Evolutionary conservation across 176 grass and related monocot species (phyloP).

Genomic region (Tuctoria greenei): DNA sequence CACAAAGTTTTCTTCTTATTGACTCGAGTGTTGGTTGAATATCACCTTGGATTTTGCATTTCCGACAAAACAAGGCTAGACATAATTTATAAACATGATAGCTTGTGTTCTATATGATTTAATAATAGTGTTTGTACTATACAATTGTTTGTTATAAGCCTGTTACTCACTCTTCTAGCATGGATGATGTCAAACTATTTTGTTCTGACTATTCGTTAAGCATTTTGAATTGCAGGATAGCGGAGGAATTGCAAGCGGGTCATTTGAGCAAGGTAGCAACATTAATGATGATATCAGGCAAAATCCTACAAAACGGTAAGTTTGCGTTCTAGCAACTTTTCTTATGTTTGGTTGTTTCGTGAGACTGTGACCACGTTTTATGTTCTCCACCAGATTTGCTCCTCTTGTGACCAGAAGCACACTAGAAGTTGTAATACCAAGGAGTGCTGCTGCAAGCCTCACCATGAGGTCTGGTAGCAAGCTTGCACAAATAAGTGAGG

Average conservation of each 20-base stretch:
- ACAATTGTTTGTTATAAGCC: background rate
- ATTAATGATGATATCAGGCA: conserved; percentile 81
- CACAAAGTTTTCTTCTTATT: background rate
- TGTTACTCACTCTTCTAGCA: conserved; percentile 22
- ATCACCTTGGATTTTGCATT: conserved; percentile 16
- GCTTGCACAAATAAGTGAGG: conserved; percentile 96
- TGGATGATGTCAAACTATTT: background rate
- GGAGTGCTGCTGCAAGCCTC: conserved; percentile 72
- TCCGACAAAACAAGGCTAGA: conserved; percentile 3
- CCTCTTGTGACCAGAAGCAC: conserved; percentile 91
- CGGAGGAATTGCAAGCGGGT: conserved; percentile 74
- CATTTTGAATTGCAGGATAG: conserved; percentile 61
- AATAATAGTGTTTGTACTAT: background rate
- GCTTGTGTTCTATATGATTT: background rate
- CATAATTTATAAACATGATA: background rate
- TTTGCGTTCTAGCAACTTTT: conserved; percentile 10
- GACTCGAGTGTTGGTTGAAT: background rate
- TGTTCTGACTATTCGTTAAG: background rate
- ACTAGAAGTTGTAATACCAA: conserved; percentile 88
- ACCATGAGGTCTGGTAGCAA: conserved; percentile 91
- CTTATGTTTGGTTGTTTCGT: conserved; percentile 27
- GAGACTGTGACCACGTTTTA: conserved; percentile 32
- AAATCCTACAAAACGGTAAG: conserved; percentile 67
- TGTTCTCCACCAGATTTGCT: conserved; percentile 56
- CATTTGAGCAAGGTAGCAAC: conserved; percentile 86